Evolutionary conservation across 2,329 filamentous ascomycete species (phyloP).

Genomic region (Microdochium trichocladiopsis): DNA sequence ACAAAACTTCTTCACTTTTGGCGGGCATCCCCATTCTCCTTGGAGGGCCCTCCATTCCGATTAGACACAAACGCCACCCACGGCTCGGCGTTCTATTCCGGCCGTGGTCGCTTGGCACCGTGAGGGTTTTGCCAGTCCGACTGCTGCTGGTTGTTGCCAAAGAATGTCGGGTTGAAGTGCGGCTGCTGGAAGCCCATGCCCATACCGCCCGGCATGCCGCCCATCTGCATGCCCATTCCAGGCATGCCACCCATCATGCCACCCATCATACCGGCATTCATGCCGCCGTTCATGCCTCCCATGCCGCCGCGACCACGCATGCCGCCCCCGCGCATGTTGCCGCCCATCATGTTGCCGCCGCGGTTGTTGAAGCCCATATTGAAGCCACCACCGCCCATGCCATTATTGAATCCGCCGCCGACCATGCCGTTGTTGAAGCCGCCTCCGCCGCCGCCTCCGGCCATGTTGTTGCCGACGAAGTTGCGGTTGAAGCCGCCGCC

Average conservation of each 20-base stretch:
- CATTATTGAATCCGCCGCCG: conserved; percentile 19
- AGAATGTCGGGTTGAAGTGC: conserved; percentile 24
- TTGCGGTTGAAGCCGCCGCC: conserved; percentile 21
- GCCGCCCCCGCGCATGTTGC: conserved; percentile 19
- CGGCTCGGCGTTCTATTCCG: conserved; percentile 11
- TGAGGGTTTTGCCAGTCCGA: conserved; percentile 25
- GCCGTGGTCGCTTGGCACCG: conserved; percentile 22
- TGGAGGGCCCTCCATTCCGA: too few relatives aligned
- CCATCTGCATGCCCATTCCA: conserved; percentile 21
- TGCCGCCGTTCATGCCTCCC: conserved; percentile 18
- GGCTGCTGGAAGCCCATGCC: conserved; percentile 17
- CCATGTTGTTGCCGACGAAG: conserved; percentile 18
- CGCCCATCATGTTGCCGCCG: conserved; percentile 22
- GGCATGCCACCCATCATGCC: conserved; percentile 21
- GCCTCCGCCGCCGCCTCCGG: conserved; percentile 18
- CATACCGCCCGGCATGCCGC: conserved; percentile 8
- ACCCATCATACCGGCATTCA: conserved; percentile 21
- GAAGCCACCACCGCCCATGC: conserved; percentile 17
- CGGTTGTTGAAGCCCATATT: conserved; percentile 20
- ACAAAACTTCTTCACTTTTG: too few relatives aligned
- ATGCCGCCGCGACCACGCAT: conserved; percentile 22
- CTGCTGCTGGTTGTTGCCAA: conserved; percentile 19
- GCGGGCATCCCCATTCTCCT: too few relatives aligned
- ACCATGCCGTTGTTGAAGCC: conserved; percentile 19
- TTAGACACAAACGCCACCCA: too few relatives aligned